Evolutionary conservation across 768 basidiomycete species (phyloP).

Genomic region (Russula ochroleuca): DNA sequence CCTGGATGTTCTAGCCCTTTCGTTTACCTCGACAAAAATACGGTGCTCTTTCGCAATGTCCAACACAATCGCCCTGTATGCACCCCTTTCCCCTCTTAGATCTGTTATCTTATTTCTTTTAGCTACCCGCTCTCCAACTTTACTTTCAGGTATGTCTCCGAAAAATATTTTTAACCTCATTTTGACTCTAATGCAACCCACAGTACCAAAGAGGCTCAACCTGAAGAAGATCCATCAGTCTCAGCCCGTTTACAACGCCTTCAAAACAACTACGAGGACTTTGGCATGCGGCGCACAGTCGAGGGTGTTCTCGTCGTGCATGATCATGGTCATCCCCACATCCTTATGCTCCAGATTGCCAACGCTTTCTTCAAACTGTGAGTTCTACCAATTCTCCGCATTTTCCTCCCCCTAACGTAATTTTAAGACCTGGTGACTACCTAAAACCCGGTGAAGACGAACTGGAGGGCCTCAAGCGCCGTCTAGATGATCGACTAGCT

Average conservation of each 20-base stretch:
- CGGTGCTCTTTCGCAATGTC: slow-evolving; percentile 36
- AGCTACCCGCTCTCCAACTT: slow-evolving; percentile 89
- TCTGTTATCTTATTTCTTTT: neutral
- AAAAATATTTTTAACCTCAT: slow-evolving; percentile 12
- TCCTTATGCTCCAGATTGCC: slow-evolving; percentile 97
- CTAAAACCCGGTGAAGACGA: slow-evolving; percentile 96
- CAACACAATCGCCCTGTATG: slow-evolving; percentile 50
- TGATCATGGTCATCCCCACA: slow-evolving; percentile 96
- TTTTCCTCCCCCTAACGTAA: slow-evolving; percentile 8
- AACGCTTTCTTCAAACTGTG: slow-evolving; percentile 99
- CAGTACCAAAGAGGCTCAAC: slow-evolving; percentile 94
- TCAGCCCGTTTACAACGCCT: slow-evolving; percentile 90
- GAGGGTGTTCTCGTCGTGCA: slow-evolving; percentile 88
- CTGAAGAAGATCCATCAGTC: slow-evolving; percentile 96
- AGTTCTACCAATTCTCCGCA: slow-evolving; percentile 33
- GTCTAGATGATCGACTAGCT: slow-evolving; percentile 85
- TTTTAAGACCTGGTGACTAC: slow-evolving; percentile 88
- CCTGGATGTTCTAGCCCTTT: neutral
- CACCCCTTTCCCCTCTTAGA: slow-evolving; percentile 9
- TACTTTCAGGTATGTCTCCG: slow-evolving; percentile 66
- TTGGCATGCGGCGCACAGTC: slow-evolving; percentile 93
- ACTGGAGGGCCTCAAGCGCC: slow-evolving; percentile 80
- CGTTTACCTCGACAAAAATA: neutral
- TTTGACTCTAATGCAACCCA: slow-evolving; percentile 8
- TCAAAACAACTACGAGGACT: slow-evolving; percentile 95